phyloP scores from a whole-genome alignment of 176 grass and related monocot genomes.

The Carex scoparia region DNA sequence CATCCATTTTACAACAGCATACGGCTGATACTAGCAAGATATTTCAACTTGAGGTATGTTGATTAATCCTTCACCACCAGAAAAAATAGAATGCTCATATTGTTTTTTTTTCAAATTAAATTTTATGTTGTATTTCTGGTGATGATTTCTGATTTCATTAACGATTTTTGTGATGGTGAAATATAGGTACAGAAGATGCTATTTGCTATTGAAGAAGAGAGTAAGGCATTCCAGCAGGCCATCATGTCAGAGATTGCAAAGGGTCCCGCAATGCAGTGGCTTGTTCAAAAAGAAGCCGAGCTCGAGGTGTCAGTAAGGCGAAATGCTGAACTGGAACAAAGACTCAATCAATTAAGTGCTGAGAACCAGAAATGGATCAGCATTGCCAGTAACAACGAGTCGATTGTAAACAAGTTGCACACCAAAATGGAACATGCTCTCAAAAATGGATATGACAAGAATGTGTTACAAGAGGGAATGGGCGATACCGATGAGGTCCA shows the following conservation, averaged over 20 bases:
- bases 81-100: neutral
- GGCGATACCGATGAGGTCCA: conserved; percentile 6
- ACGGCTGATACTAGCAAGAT: neutral
- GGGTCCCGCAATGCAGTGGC: conserved; percentile 12
- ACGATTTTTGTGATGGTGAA: neutral
- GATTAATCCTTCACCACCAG: neutral
- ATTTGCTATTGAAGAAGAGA: conserved; percentile 6
- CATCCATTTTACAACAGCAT: neutral
- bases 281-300: conserved; percentile 9
- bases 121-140: neutral
- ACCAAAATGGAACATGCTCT: neutral
- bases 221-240: neutral
- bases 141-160: neutral
- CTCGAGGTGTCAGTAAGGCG: neutral
- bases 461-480: neutral
- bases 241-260: neutral
- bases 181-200: neutral
- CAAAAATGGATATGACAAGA: conserved; percentile 14
- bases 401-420: neutral
- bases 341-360: neutral
- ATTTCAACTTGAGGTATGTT: conserved; percentile 11
- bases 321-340: conserved; percentile 14
- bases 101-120: neutral
- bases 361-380: conserved; percentile 16
- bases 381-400: conserved; percentile 25